Evolutionary conservation across 140 eudicot species (phyloP).

Genomic region (Ambrosia hybrid): DNA sequence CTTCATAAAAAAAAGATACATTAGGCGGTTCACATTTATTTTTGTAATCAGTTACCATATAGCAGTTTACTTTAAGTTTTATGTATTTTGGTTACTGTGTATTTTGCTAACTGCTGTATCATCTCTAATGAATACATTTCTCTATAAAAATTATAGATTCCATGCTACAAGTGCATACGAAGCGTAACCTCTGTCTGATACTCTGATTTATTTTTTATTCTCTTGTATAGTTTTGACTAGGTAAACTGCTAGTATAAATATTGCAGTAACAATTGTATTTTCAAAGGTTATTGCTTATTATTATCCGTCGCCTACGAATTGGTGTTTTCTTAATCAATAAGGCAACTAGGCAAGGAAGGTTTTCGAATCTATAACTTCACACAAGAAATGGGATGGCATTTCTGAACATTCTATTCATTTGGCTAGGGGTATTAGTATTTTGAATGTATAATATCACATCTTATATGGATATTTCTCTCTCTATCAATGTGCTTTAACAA

Average conservation of each 20-base stretch:
- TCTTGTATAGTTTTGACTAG: too few species aligned
- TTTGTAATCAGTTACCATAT: neutral
- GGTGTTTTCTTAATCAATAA: neutral
- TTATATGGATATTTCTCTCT: conserved; percentile 2
- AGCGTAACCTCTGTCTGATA: too few species aligned
- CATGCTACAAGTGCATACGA: too few species aligned
- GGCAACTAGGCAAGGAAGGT: neutral
- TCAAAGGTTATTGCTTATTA: neutral
- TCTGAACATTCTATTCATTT: neutral
- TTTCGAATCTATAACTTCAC: neutral
- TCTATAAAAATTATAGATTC: too few species aligned
- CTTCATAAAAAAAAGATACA: too few species aligned
- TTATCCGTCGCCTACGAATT: neutral
- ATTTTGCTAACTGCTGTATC: neutral
- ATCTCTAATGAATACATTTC: neutral
- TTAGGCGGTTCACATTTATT: neutral
- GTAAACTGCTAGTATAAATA: neutral
- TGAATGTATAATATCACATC: neutral
- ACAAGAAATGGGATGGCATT: too few species aligned
- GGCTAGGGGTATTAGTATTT: neutral
- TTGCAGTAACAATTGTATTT: conserved; percentile 2
- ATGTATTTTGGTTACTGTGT: neutral
- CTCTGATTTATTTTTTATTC: too few species aligned
- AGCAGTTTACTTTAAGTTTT: neutral
- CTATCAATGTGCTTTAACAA: neutral